Base-by-base conservation (phyloP, 2,329 filamentous ascomycete species). In the Scleromitrula shiraiana region DNA sequence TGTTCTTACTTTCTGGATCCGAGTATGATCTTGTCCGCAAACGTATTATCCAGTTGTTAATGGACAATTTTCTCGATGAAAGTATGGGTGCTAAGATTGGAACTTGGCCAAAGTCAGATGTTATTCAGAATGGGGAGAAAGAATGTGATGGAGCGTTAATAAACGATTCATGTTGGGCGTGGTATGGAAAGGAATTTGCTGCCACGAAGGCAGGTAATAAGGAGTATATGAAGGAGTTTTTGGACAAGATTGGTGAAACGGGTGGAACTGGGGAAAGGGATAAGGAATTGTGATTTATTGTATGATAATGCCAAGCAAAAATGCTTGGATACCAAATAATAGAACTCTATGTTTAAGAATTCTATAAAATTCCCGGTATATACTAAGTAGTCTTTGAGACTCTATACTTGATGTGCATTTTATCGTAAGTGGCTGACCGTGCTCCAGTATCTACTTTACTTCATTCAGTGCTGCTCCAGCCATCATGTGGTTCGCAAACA, bases 11-110 rank as follows among this genome's bases (percentile, higher is more conserved):
- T 7, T 64, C 70, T 20, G 70, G 66, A n/a, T 63, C 67, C 4
- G 68, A 70, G 22, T 77, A 78, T 68, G 70, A 70, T 12, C 59
- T 65, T 1, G 71, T 75, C 5, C 71, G 75, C 59, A 71, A 70
- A 50, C 78, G 75, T 58, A 73, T 76, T 20, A 77, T 74, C 2
- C 70, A 78, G 51, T 68, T 84, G 48, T 70, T 83, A 23, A 69
- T 76, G 27, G 82, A 85, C 59, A 80, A 73, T 51, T 85, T 85
- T 59, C 66, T 85, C n/a, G 81, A 85, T 58, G 72, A 75, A 52
- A 71, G 76, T 49, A 80, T 82, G 71, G 79, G 80, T 33, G 80
- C 80, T 2, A 67, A 68, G 20, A 53, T 73, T 15, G 76, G 77
- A 0, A 65, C 77, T 52, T 83, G 78, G 78, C 78, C 78, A 0